Evolutionary conservation across 2,329 filamentous ascomycete species (phyloP), one percentile per base, ranked within the genome.

Genomic region (Aspergillus fijiensis): DNA sequence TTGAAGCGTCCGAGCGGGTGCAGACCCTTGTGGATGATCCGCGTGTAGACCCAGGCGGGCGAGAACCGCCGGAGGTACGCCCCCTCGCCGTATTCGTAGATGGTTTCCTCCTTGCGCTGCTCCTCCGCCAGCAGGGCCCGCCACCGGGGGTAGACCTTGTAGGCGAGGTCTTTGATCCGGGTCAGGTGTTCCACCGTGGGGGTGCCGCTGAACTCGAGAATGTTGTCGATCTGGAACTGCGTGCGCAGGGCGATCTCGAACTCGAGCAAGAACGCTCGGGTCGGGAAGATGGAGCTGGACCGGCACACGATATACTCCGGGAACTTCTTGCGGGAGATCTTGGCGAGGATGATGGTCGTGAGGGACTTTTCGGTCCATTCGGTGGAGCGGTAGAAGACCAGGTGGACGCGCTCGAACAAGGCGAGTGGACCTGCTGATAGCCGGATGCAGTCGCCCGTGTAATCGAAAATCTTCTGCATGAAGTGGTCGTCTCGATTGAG

Each of bases 361-460:
- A 99, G 80, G 1, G 94, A 97, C 74, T 96, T 98, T 69, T 98
- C 94, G 0, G 93, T 96, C 95, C 95, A 99, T 73, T 96, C 91
- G 0, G 92, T 96, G 10, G 93, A 97, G 60, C 94, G 85, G 74
- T 98, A 98, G 74, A 97, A 99, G 29, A 99, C 92, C 2, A 99
- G 80, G 77, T 98, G 95, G 0, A 98, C 92, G 27, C 95, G 86
- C 74, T 97, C 92, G 69, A 99, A 99, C 0, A 99, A 83, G 69
- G 88, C 91, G 63, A 92, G 84, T 0, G 88, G 84, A 0, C 85
- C 77, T 0, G 88, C 77, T 0, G 91, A 91, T 12, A 99, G 84
- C 42, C 94, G 84, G 62, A 98, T 88, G 65, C 93, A 96, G 14
- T 92, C 87, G 0, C 95, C 95, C 0, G 90, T 90, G 59, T 88